Evolutionary conservation across 176 grass and related monocot genomes (phyloP), one percentile per base, ranked within the genome.

Genomic region (Aechmea fasciata): DNA sequence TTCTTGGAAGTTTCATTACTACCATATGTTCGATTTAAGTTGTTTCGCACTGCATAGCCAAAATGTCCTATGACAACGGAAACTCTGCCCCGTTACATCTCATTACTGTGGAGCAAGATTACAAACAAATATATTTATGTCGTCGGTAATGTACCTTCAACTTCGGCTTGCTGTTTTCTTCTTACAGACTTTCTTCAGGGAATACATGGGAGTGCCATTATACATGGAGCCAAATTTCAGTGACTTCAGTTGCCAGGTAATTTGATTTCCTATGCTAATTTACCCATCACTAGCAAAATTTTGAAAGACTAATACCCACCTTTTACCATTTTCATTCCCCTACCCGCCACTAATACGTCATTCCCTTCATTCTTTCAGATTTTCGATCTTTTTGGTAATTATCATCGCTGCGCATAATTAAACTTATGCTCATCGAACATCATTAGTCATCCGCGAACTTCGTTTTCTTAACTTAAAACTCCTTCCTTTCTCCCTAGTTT

Each of bases 161-260:
- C 24, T 49, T 26, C 1, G 3, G 12, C 73, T 66, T 9, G 54
- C 70, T 1, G 66, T 3, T 51, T 63, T 64, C 18, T 63, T 65
- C 18, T 75, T 74, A 71, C 73, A 96, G 89, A 90, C 83, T 23
- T 96, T 96, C 73, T 96, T 96, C 76, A 92, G 83, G 52, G 83
- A 92, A 63, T 79, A 87, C 79, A 92, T 96, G 89, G 93, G 89
- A 7, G 89, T 96, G 3, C 77, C 87, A 65, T 22, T 92, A 52
- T 89, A 87, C 67, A 96, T 96, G 93, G 93, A 92, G 61, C 93
- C 93, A 33, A 96, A 96, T 57, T 92, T 92, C 54, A 73, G 77
- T 71, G 84, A 92, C 47, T 90, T 83, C n/a, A 92, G 86, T 81
- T 92, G 93, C 50, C 93, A 97, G 88, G 93, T 92, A 84, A 65